Percentiles rank a stretch among this genome's conserved stretches.
Conservation (phyloP, 352 stramenopile genomes). For the Pythium diclinum region DNA sequence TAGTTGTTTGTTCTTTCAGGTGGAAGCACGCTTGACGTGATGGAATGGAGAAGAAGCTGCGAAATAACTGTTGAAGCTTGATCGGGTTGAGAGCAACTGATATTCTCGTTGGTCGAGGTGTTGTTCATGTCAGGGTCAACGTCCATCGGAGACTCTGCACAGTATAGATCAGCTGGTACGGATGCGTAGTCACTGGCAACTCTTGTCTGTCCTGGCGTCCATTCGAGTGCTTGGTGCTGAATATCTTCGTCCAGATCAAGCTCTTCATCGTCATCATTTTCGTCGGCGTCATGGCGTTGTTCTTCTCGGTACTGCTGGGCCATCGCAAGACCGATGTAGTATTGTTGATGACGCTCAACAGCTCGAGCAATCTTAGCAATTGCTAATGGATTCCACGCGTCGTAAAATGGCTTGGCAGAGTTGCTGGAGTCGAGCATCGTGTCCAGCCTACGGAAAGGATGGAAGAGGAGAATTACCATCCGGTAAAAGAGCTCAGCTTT, state of each 20-base stretch:
- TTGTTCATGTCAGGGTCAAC: background rate
- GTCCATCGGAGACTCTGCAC: no score
- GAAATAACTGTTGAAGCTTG: no score
- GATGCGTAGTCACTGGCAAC: background rate
- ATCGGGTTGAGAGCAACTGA: no score
- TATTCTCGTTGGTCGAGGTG: no score
- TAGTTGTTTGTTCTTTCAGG: no score
- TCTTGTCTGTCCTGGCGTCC: background rate
- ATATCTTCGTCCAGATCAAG: constrained; percentile 5
- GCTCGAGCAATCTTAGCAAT: background rate
- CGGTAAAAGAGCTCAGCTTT: constrained; percentile 25
- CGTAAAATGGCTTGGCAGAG: constrained; percentile 5
- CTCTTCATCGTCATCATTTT: background rate
- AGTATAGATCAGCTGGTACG: background rate
- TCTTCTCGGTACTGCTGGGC: background rate
- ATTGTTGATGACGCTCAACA: background rate
- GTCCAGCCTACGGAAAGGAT: constrained; percentile 15
- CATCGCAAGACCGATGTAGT: background rate
- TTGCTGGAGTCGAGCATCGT: constrained; percentile 2
- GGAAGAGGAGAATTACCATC: constrained; percentile 15
- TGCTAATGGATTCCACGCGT: background rate
- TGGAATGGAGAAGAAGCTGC: background rate
- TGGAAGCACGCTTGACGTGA: no score
- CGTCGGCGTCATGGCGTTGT: background rate
- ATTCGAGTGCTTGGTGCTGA: background rate